Evolutionary conservation across 495 filamentous ascomycete genomes (phyloP), one percentile per base, ranked within the genome.

Genomic region (Penicillium herquei): DNA sequence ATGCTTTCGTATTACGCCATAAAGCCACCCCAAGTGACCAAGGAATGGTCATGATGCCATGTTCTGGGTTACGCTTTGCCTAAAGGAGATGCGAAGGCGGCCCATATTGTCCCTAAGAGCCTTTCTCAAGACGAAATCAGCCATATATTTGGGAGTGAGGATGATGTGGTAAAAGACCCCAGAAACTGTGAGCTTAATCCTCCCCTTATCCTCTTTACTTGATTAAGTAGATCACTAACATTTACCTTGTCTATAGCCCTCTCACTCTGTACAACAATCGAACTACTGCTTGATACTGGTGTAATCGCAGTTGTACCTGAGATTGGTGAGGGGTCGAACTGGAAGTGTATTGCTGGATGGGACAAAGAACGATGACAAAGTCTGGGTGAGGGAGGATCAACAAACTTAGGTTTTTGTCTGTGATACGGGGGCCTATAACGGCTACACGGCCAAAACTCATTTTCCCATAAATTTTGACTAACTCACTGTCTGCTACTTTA

Each of bases 61-160:
- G 26, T 46, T 46, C 43, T 46, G 4, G 62, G 68, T 56, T 52
- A 49, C 17, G 26, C 8, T 11, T 6, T 17, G n/a, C 43, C 34
- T 6, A 6, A 7, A 12, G 7, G 11, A 4, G 16, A 6, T 12
- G 43, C 21, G 16, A 46, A 26, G 26, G 43, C 43, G 10, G 9
- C 43, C 14, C 43, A 46, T 17, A 18, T 46, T 18, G 43, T 46
- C 3, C 43, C 43, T 6, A 46, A 46, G 21, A 46, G 43, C 26
- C 5, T 46, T 4, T 46, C 43, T 7, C 43, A 6, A 7, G 43
- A 46, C 7, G 43, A 46, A 46, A 4, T 46, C 16, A 17, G 11
- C 10, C 43, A 46, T 26, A 4, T 46, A 6, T 42, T 18, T 11
- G 13, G 21, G 2, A 18, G 8, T 11, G 3, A 42, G 13, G 12